A percentile compares a stretch with the other conserved stretches of the same genome.
These are phyloP conservation scores for Leccinum subgranulosum DNA, from an alignment of 768 basidiomycete species.

Conservation along the genomic window DNA sequence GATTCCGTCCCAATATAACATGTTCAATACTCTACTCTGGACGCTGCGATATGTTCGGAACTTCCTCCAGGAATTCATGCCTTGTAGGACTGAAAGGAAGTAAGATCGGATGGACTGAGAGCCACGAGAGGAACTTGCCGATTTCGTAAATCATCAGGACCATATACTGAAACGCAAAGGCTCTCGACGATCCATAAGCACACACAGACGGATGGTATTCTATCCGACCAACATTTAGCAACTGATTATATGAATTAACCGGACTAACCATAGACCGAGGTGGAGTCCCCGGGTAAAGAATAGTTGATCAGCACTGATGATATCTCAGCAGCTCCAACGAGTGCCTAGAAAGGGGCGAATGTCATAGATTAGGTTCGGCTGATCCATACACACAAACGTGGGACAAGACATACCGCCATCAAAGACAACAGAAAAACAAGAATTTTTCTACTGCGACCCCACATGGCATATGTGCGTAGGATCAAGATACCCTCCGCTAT, in stretches of 20 bases:
- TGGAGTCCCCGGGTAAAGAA: no score
- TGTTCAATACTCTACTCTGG: no score
- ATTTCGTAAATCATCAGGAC: slow-evolving; percentile 22
- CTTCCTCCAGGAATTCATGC: no score
- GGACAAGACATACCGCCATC: slow-evolving; percentile 10
- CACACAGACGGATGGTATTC: slow-evolving; percentile 21
- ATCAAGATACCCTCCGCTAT: slow-evolving; percentile 1
- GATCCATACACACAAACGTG: no score
- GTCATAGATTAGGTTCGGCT: not conserved
- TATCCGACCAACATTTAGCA: not conserved
- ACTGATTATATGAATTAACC: not conserved
- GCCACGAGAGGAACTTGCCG: slow-evolving; percentile 2
- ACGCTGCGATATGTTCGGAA: no score
- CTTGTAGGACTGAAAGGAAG: no score
- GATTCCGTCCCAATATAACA: no score
- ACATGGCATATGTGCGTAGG: slow-evolving; percentile 28
- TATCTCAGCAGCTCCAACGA: slow-evolving; percentile 6
- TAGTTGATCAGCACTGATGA: not conserved
- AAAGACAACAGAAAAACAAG: slow-evolving; percentile 18
- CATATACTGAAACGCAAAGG: slow-evolving; percentile 8
- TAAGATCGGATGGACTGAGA: no score
- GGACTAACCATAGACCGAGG: no score
- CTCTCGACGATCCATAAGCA: slow-evolving; percentile 17
- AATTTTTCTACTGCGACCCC: slow-evolving; percentile 17
- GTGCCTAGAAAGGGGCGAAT: slow-evolving; percentile 4